Conservation (phyloP, 768 basidiomycete genomes). For the Lentinula boryana region DNA sequence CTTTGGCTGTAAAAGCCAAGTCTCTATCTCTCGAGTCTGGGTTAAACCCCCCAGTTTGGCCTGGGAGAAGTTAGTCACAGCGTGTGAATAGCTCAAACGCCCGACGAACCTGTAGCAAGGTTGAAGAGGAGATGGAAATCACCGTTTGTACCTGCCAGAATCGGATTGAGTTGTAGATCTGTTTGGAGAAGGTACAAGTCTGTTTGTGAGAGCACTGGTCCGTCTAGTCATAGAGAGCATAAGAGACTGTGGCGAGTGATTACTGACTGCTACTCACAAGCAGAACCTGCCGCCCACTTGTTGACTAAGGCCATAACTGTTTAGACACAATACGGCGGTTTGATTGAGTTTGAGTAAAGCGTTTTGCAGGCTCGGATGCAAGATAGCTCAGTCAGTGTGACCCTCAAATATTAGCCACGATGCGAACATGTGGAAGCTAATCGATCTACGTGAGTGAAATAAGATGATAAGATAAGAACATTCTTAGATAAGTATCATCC, state of each 20-base stretch:
- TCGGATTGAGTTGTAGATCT: constrained; percentile 68
- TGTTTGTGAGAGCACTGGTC: constrained; percentile 72
- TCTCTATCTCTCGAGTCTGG: constrained; percentile 53
- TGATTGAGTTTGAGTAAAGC: neutral
- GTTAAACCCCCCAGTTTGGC: constrained; percentile 59
- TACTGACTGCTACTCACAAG: constrained; percentile 27
- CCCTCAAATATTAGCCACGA: neutral
- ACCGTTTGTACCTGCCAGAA: constrained; percentile 44
- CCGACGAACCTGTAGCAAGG: constrained; percentile 51
- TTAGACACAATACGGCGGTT: neutral
- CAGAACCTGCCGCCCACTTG: constrained; percentile 38
- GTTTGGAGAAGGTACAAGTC: constrained; percentile 75
- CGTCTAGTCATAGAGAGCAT: constrained; percentile 39
- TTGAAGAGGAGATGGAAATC: constrained; percentile 69
- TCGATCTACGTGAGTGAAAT: neutral
- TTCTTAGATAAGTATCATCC: neutral
- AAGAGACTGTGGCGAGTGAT: neutral
- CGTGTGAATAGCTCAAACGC: neutral
- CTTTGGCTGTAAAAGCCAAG: constrained; percentile 45
- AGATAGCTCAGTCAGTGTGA: neutral
- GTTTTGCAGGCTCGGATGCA: neutral
- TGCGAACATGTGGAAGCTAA: neutral
- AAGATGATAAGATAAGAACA: neutral
- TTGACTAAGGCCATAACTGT: constrained; percentile 18
- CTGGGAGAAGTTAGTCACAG: constrained; percentile 22